Conservation (phyloP, 2,329 filamentous ascomycete species). For the Diaporthe australafricana region DNA sequence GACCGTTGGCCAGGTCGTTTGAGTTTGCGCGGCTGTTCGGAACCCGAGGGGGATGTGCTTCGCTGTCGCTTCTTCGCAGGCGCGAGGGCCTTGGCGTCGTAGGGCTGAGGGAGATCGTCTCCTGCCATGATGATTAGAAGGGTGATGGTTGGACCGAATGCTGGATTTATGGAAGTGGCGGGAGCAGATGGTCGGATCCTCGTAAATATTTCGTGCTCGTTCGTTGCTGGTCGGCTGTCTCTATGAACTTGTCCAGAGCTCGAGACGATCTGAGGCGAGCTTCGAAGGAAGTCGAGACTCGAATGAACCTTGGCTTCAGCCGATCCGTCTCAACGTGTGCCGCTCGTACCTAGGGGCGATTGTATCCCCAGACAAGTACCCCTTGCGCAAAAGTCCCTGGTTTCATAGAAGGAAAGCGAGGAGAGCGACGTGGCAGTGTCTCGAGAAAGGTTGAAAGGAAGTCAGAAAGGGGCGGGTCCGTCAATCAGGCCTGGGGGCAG, state of each 20-base stretch:
- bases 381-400: neutral
- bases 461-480: constrained; percentile 29
- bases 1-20: constrained; percentile 77
- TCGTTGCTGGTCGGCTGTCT: neutral
- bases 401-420: neutral
- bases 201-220: neutral
- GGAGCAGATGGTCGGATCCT: no score
- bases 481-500: neutral
- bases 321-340: neutral
- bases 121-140: constrained; percentile 47
- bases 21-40: constrained; percentile 68
- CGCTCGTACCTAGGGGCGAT: neutral
- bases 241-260: neutral
- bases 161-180: neutral
- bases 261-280: neutral
- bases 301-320: neutral
- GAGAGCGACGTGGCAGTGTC: neutral
- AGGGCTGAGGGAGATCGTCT: constrained; percentile 68
- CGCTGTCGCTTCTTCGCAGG: constrained; percentile 69
- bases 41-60: constrained; percentile 59
- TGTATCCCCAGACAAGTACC: neutral
- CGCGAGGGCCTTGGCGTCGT: constrained; percentile 69
- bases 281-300: neutral
- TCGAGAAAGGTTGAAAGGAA: neutral
- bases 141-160: neutral